A percentile compares a stretch with the other conserved stretches of the same genome.
These are phyloP conservation scores for Alternaria gaisen DNA, from an alignment of 2,329 filamentous ascomycete species.

Conservation along the genomic window DNA sequence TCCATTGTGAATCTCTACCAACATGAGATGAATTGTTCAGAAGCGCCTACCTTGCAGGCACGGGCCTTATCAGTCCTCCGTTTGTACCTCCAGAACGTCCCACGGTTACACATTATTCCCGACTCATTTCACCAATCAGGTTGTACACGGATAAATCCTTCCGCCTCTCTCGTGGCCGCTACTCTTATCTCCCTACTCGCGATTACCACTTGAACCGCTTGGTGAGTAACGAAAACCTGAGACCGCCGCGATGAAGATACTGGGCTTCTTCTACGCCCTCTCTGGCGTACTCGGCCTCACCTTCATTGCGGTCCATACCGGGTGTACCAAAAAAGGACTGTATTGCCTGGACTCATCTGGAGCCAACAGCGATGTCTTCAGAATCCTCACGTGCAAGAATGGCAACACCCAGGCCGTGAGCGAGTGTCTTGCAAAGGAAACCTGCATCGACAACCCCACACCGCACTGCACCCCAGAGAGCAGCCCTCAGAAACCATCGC, in stretches of 20 bases:
- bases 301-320: neutral
- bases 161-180: neutral
- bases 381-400: neutral
- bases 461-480: neutral
- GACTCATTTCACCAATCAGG: neutral
- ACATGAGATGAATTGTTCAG: neutral
- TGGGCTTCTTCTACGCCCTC: neutral
- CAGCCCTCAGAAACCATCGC: neutral
- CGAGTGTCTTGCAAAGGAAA: neutral
- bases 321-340: neutral
- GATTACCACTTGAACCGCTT: neutral
- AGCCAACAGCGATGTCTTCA: neutral
- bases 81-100: neutral
- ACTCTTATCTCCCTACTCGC: neutral
- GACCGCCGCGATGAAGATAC: neutral
- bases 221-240: neutral
- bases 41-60: neutral
- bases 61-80: neutral
- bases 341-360: neutral
- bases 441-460: neutral
- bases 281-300: neutral
- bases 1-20: neutral
- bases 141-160: neutral
- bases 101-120: neutral
- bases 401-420: neutral